Evolutionary conservation across 2,329 filamentous ascomycete species (phyloP), one percentile per base, ranked within the genome.

Genomic region (Beauveria rudraprayagi): DNA sequence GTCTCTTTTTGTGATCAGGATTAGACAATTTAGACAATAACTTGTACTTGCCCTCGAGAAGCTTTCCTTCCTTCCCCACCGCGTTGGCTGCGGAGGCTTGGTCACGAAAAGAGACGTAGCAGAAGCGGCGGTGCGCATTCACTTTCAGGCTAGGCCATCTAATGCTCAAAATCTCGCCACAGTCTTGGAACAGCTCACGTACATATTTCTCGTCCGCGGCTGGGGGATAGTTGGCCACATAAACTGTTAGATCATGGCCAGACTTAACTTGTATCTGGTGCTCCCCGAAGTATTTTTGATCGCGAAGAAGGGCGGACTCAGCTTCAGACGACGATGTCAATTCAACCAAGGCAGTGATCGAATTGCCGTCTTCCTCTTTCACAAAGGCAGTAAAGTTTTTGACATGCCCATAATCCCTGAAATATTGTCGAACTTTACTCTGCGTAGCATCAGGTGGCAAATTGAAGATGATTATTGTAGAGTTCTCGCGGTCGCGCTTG

Each of bases 71-170:
- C 54, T 96, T 82, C 62, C 84, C 76, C 0, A 87, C 88, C 1
- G 92, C 92, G 54, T 83, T 84, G 44, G 84, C 80, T 0, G 92
- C 90, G 57, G 84, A 83, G n/a, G 81, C 80, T 3, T 82, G 74
- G 37, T 85, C 84, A 53, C 86, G 82, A 71, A 97, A 97, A n/a
- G 95, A 91, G 7, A 97, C 81, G 72, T 99, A 99, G 77, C 92
- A 97, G 76, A 99, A 99, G 26, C 94, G 88, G 37, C 94, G 90
- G 67, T 90, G 87, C 1, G 88, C 87, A 69, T 97, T 93, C 73
- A 83, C 92, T 71, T 95, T 95, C 56, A 99, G 83, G 61, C 91
- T 96, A 2, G 94, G 94, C 76, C 94, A 94, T 24, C 94, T 88
- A 57, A 97, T 82, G 68, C 88, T 90, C 60, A 96, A 80, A 60